Evolutionary conservation across 192 early-diverging fungal genomes (phyloP).

Genomic region (Mortierella hygrophila): DNA sequence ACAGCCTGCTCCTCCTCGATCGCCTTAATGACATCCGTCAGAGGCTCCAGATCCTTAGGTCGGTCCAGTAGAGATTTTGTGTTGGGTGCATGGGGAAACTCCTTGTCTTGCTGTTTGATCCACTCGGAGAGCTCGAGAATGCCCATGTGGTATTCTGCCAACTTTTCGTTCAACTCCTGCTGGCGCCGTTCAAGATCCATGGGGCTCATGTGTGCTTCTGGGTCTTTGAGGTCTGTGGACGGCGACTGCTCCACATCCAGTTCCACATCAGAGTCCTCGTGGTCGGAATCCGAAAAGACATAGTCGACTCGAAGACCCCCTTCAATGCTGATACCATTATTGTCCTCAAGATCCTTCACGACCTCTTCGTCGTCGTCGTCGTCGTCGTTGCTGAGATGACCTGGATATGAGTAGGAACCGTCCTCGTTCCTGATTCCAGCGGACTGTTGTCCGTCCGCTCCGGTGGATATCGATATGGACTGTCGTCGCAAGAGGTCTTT

Average conservation of each 20-base stretch:
- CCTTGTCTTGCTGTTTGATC: conserved; percentile 31
- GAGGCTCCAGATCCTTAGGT: conserved; percentile 37
- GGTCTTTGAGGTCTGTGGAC: conserved; percentile 17
- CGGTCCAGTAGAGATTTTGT: conserved; percentile 37
- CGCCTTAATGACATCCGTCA: conserved; percentile 33
- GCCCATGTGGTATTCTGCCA: conserved; percentile 44
- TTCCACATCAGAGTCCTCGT: conserved; percentile 4
- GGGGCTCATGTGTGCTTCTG: conserved; percentile 9
- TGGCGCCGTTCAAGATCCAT: conserved; percentile 33
- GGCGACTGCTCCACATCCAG: not conserved
- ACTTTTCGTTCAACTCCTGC: conserved; percentile 32
- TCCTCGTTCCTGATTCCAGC: conserved; percentile 3
- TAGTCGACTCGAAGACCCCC: not conserved
- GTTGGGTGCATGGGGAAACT: conserved; percentile 22
- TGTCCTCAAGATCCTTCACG: not conserved
- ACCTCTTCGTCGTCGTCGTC: not conserved
- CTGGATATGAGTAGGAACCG: not conserved
- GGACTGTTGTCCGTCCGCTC: not conserved
- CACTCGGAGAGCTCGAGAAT: conserved; percentile 44
- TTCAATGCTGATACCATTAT: not conserved
- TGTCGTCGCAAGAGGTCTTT: conserved; percentile 9
- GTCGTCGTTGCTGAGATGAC: not conserved
- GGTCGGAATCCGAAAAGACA: conserved; percentile 24
- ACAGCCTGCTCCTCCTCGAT: conserved; percentile 42
- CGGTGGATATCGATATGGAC: not conserved